phyloP scores from a whole-genome alignment of 768 basidiomycete genomes.

The Leccinum broughii region DNA sequence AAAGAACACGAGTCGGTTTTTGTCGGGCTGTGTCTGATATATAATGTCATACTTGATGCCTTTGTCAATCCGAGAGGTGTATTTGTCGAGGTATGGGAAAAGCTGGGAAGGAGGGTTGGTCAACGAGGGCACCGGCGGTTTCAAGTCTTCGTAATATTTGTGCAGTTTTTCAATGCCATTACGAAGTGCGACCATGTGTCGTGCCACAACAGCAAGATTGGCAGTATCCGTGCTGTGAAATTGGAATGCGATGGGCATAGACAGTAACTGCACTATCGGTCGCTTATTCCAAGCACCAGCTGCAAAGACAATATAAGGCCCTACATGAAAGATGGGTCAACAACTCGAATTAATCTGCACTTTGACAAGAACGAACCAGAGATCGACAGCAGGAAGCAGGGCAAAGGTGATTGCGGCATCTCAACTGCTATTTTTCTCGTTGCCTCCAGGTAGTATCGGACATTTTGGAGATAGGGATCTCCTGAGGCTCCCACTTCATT shows the following conservation, averaged over 20 bases:
- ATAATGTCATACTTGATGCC: slow-evolving; percentile 11
- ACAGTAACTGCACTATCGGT: slow-evolving; percentile 11
- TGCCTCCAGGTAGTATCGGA: slow-evolving; percentile 22
- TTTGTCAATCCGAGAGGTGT: slow-evolving; percentile 10
- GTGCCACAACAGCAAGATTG: too few relatives aligned
- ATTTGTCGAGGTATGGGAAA: slow-evolving; percentile 7
- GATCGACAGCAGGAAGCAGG: too few relatives aligned
- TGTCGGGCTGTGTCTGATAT: slow-evolving; percentile 12
- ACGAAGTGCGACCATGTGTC: too few relatives aligned
- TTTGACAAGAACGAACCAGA: not conserved
- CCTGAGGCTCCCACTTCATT: slow-evolving; percentile 23
- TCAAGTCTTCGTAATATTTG: slow-evolving; percentile 21
- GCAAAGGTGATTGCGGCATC: not conserved
- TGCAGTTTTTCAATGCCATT: slow-evolving; percentile 3
- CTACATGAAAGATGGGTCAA: slow-evolving; percentile 10
- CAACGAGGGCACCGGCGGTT: not conserved
- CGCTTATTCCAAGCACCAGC: slow-evolving; percentile 27
- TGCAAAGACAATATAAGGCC: slow-evolving; percentile 30
- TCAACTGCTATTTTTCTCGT: slow-evolving; percentile 9
- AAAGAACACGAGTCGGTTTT: slow-evolving; percentile 10
- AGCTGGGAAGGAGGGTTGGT: not conserved
- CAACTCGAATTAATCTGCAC: not conserved
- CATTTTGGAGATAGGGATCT: slow-evolving; percentile 29
- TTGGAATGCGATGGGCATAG: slow-evolving; percentile 12
- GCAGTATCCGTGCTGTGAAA: slow-evolving; percentile 13